These are phyloP conservation scores for Prunus fruticosa DNA, from an alignment of 306 rosid species.

Conservation along the genomic window DNA sequence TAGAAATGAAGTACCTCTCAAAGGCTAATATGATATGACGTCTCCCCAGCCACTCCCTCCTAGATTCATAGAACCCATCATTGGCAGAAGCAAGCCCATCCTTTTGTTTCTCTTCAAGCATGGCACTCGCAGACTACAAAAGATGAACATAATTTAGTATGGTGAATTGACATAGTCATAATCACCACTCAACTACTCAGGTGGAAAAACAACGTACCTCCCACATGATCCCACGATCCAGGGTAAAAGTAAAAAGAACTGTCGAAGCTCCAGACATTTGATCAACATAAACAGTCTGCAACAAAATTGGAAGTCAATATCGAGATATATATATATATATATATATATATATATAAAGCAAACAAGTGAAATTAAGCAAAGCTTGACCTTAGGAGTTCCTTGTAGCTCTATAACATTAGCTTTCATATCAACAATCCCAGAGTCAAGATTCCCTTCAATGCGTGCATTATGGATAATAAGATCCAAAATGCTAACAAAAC, in stretches of 20 bases:
- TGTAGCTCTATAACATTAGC: conserved; percentile 80
- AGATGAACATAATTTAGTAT: conserved; percentile 18
- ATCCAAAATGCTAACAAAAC: conserved; percentile 88
- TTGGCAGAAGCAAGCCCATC: conserved; percentile 77
- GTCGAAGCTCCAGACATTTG: conserved; percentile 91
- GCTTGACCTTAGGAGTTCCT: conserved; percentile 87
- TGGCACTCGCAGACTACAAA: conserved; percentile 64
- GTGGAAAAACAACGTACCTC: conserved; percentile 56
- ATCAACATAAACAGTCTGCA: conserved; percentile 89
- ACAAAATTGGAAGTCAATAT: conserved; percentile 27
- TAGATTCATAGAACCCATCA: conserved; percentile 97
- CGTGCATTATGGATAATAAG: conserved; percentile 93
- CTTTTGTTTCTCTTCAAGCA: conserved; percentile 83
- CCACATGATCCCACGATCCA: conserved; percentile 96
- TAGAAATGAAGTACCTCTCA: conserved; percentile 59
- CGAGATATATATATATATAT: background rate
- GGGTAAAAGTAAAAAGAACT: conserved; percentile 76
- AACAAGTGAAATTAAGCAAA: conserved; percentile 10
- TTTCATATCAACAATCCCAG: conserved; percentile 94
- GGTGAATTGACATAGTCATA: conserved; percentile 10
- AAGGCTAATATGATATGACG: conserved; percentile 86
- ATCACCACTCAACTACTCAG: conserved; percentile 15
- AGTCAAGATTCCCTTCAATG: conserved; percentile 93
- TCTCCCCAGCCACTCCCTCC: conserved; percentile 93
- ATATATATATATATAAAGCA: background rate